phyloP scores from a whole-genome alignment of 192 early-diverging fungal genomes.

The Coemansia furcata region DNA sequence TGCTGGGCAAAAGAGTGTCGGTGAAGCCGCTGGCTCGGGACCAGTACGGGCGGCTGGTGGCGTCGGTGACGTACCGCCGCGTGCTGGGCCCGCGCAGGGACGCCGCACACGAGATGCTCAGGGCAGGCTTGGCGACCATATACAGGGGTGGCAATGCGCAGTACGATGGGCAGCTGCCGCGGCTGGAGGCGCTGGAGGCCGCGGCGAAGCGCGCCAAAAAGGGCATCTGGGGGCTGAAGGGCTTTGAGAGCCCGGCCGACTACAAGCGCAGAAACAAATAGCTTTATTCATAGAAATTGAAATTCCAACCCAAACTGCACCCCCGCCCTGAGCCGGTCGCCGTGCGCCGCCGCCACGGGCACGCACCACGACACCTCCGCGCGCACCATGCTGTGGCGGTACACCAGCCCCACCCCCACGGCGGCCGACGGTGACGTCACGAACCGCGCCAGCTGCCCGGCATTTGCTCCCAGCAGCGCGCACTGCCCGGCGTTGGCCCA shows the following conservation, averaged over 20 bases:
- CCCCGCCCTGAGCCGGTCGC: conserved; percentile 71
- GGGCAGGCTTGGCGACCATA: conserved; percentile 20
- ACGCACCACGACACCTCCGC: conserved; percentile 91
- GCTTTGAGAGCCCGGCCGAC: conserved; percentile 36
- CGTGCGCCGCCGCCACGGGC: conserved; percentile 63
- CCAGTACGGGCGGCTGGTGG: conserved; percentile 50
- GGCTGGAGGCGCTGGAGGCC: conserved; percentile 26
- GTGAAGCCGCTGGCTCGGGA: conserved; percentile 42
- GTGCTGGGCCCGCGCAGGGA: conserved; percentile 21
- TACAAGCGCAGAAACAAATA: conserved; percentile 34
- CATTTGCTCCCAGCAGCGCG: conserved; percentile 49
- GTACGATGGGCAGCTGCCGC: conserved; percentile 41
- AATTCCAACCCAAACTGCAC: conserved; percentile 86
- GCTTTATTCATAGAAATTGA: conserved; percentile 57
- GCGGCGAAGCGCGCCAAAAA: conserved; percentile 31
- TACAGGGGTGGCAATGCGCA: conserved; percentile 48
- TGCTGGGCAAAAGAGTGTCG: conserved; percentile 27
- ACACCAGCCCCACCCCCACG: conserved; percentile 80
- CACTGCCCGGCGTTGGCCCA: conserved; percentile 88
- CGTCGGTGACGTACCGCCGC: conserved; percentile 28
- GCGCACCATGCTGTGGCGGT: conserved; percentile 79
- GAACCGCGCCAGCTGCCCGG: conserved; percentile 40
- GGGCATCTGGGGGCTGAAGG: conserved; percentile 42
- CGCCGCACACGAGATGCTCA: conserved; percentile 44
- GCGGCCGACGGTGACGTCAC: conserved; percentile 66